Conservation (phyloP, 768 basidiomycete genomes). For the Cyclocybe aegerita region DNA sequence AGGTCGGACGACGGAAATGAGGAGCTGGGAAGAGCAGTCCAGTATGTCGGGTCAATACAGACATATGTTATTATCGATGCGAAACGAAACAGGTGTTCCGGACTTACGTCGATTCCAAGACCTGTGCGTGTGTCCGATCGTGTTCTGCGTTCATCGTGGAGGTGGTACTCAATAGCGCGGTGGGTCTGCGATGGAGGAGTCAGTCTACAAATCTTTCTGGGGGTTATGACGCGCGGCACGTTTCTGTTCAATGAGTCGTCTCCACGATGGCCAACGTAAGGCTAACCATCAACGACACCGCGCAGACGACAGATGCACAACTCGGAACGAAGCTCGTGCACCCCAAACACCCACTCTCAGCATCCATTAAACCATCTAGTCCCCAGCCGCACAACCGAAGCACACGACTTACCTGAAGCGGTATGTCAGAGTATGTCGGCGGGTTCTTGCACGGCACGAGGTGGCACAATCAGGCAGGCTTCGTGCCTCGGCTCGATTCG, state of each 20-base stretch:
- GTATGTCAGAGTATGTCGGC: conserved; percentile 4
- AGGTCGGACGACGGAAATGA: background rate
- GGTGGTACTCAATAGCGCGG: background rate
- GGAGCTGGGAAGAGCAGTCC: background rate
- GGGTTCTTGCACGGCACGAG: conserved; percentile 14
- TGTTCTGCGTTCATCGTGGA: background rate
- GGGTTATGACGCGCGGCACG: background rate
- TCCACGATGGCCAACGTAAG: background rate
- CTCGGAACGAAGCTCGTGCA: conserved; percentile 15
- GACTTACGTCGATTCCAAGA: conserved; percentile 14
- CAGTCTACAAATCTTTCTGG: background rate
- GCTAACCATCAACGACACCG: conserved; percentile 2
- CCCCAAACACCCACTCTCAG: background rate
- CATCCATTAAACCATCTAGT: too few relatives aligned
- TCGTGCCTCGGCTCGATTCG: conserved; percentile 2
- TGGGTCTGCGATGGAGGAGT: background rate
- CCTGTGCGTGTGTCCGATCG: conserved; percentile 14
- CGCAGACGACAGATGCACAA: conserved; percentile 12
- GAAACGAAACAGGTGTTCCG: background rate
- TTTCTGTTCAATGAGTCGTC: background rate
- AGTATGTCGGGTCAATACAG: background rate
- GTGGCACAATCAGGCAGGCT: conserved; percentile 1
- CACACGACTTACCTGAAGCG: conserved; percentile 11
- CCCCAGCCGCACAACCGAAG: conserved; percentile 1
- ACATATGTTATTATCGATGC: background rate